Evolutionary conservation across 2,329 filamentous ascomycete genomes (phyloP).

Genomic region (Trichophyton rubrum): DNA sequence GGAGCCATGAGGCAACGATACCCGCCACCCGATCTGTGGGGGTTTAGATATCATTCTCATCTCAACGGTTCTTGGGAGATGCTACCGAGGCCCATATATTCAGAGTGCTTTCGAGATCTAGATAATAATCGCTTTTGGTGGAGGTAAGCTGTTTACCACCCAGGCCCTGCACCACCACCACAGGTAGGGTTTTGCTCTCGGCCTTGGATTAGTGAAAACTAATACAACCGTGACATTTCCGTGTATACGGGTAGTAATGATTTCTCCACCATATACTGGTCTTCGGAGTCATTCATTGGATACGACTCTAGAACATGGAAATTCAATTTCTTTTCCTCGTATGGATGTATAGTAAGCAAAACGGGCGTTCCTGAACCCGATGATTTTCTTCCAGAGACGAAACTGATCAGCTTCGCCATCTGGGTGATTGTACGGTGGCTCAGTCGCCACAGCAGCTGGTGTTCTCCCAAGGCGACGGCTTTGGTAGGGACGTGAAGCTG

Average conservation of each 20-base stretch:
- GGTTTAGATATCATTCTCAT: background rate
- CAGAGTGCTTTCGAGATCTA: background rate
- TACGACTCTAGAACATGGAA: background rate
- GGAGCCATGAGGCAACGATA: background rate
- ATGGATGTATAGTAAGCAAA: background rate
- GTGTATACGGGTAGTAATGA: too few species aligned
- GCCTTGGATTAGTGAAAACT: too few species aligned
- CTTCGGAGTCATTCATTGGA: background rate
- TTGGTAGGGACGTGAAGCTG: too few species aligned
- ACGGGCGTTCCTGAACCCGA: background rate
- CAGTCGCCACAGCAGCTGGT: background rate
- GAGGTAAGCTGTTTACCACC: too few species aligned
- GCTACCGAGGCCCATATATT: background rate
- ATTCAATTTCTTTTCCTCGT: background rate
- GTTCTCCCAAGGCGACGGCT: background rate
- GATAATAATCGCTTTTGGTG: too few species aligned
- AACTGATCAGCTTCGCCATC: background rate
- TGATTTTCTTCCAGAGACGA: background rate
- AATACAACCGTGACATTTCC: too few species aligned
- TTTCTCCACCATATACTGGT: background rate
- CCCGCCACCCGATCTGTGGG: background rate
- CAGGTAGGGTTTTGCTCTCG: too few species aligned
- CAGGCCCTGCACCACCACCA: too few species aligned
- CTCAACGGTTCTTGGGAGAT: background rate
- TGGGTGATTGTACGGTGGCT: background rate